A percentile compares a stretch with the other conserved stretches of the same genome.
phyloP scores from a whole-genome alignment of 176 grass and related monocot species.

The Canna indica region DNA sequence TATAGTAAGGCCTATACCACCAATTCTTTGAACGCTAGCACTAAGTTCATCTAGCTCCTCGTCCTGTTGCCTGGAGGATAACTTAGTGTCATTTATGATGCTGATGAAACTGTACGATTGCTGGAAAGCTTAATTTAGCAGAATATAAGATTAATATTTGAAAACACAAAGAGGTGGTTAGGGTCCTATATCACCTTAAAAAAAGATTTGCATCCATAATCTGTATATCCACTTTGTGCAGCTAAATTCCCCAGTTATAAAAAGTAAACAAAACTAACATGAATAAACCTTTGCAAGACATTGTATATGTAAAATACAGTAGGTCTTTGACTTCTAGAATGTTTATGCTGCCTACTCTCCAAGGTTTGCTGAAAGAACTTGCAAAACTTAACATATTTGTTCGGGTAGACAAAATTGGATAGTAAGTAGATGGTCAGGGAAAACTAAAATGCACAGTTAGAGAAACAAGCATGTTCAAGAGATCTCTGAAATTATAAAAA shows the following conservation, averaged over 20 bases:
- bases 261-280: not conserved
- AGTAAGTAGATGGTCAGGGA: not conserved
- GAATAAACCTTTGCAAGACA: not conserved
- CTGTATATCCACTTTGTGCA: not conserved
- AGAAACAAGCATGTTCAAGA: not conserved
- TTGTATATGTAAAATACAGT: not conserved
- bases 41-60: constrained; percentile 88
- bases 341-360: no score
- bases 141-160: not conserved
- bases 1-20: constrained; percentile 87
- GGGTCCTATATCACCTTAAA: not conserved
- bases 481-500: not conserved
- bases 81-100: not conserved
- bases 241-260: not conserved
- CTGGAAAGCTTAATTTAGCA: no score
- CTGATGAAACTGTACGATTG: not conserved
- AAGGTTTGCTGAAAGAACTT: no score
- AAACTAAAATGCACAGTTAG: not conserved
- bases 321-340: no score
- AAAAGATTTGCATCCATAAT: not conserved
- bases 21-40: constrained; percentile 77
- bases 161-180: not conserved
- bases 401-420: not conserved
- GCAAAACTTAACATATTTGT: not conserved
- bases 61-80: constrained; percentile 53